Conservation (phyloP, 2,329 filamentous ascomycete species). For the Claviceps africana region DNA sequence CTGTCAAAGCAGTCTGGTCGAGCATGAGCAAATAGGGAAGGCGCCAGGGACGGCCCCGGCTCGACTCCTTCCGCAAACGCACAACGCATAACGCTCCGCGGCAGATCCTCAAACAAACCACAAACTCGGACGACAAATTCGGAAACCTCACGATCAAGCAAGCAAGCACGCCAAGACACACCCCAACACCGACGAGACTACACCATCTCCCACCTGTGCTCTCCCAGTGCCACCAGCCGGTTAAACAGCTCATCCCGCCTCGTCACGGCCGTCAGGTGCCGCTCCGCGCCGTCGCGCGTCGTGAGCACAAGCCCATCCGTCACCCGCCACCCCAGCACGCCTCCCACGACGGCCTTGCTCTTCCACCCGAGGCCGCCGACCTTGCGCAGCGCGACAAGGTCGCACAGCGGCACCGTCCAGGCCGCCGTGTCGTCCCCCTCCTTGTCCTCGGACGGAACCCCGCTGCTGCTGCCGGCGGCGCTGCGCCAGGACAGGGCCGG, state of each 20-base stretch:
- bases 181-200: conserved; percentile 18
- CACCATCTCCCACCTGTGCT: conserved; percentile 74
- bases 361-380: conserved; percentile 76
- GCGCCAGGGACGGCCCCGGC: too few species aligned
- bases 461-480: conserved; percentile 29
- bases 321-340: conserved; percentile 55
- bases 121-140: too few species aligned
- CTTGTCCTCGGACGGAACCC: neutral
- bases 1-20: too few species aligned
- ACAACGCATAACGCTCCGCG: too few species aligned
- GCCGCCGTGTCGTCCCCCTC: conserved; percentile 12
- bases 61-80: too few species aligned
- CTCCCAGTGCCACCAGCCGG: conserved; percentile 58
- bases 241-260: conserved; percentile 71
- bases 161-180: too few species aligned
- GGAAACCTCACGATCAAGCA: too few species aligned
- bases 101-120: too few species aligned
- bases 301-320: conserved; percentile 60
- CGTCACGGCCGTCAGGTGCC: conserved; percentile 51
- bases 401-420: conserved; percentile 57
- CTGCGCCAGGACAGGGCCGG: conserved; percentile 50
- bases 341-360: conserved; percentile 66
- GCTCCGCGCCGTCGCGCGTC: conserved; percentile 32
- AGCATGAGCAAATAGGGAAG: too few species aligned
- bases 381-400: conserved; percentile 64